Percentiles rank a stretch among this genome's conserved stretches.
Conservation (phyloP, 1,139 yeast species). For the Arxiozyma bovina region DNA sequence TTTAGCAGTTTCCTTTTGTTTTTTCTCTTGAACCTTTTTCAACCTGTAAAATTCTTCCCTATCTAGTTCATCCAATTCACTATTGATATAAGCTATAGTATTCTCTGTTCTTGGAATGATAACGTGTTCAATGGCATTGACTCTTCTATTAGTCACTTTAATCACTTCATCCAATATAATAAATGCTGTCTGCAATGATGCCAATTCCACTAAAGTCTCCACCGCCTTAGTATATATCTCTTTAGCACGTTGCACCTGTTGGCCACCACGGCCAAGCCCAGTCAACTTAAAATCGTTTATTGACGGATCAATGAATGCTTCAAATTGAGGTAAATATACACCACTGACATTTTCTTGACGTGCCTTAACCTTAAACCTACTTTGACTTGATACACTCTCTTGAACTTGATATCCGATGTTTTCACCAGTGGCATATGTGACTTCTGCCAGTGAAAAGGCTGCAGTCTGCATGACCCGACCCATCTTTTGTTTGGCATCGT, state of each 20-base stretch:
- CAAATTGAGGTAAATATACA: slow-evolving; percentile 88
- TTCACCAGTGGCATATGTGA: slow-evolving; percentile 93
- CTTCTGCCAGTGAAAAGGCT: slow-evolving; percentile 94
- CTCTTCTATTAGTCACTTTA: slow-evolving; percentile 95
- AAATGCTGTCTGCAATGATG: slow-evolving; percentile 91
- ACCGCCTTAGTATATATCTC: slow-evolving; percentile 89
- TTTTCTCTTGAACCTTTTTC: slow-evolving; percentile 92
- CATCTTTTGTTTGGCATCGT: slow-evolving; percentile 93
- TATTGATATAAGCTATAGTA: slow-evolving; percentile 85
- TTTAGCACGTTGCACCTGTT: slow-evolving; percentile 92
- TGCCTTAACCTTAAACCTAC: slow-evolving; percentile 84
- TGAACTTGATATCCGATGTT: slow-evolving; percentile 92
- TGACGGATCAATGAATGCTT: slow-evolving; percentile 68
- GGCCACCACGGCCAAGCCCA: slow-evolving; percentile 97
- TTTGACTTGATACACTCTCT: slow-evolving; percentile 73
- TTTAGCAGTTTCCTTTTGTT: slow-evolving; percentile 47
- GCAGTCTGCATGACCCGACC: slow-evolving; percentile 98
- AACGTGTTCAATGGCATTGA: slow-evolving; percentile 96
- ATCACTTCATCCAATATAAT: slow-evolving; percentile 94
- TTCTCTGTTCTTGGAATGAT: slow-evolving; percentile 96
- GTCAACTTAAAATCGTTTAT: slow-evolving; percentile 93
- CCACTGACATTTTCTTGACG: slow-evolving; percentile 96
- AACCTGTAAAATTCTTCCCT: slow-evolving; percentile 95
- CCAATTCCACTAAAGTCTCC: slow-evolving; percentile 89
- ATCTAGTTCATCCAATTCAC: slow-evolving; percentile 93